Conservation (phyloP, 768 basidiomycete species). For the Lactifluus pinguis region DNA sequence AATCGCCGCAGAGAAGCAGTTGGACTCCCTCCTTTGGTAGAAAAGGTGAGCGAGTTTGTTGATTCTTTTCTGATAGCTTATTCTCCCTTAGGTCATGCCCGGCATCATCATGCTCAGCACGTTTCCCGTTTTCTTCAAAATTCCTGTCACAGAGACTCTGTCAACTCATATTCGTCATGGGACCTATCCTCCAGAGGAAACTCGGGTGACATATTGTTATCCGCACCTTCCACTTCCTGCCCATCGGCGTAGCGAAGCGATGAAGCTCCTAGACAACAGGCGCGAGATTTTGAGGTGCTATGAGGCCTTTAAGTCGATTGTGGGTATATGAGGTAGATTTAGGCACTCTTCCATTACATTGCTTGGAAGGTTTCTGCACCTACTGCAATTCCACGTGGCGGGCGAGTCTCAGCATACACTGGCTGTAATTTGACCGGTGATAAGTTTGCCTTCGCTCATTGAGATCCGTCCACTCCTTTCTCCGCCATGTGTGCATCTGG, state of each 20-base stretch:
- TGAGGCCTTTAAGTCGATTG: slow-evolving; percentile 18
- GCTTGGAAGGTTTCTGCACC: too few relatives aligned
- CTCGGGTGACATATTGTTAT: background rate
- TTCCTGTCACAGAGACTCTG: background rate
- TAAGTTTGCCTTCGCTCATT: too few relatives aligned
- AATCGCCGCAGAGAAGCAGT: background rate
- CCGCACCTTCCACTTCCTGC: slow-evolving; percentile 15
- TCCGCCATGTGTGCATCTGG: too few relatives aligned
- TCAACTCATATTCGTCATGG: background rate
- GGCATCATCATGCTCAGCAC: background rate
- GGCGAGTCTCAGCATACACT: too few relatives aligned
- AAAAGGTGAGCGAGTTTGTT: background rate
- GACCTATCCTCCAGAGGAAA: background rate
- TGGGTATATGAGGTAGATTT: background rate
- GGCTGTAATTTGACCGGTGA: too few relatives aligned
- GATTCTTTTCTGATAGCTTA: background rate
- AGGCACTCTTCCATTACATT: too few relatives aligned
- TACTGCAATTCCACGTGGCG: too few relatives aligned
- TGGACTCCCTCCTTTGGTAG: background rate
- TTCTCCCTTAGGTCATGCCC: background rate
- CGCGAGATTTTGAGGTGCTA: slow-evolving; percentile 11
- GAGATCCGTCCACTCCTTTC: too few relatives aligned
- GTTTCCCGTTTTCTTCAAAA: background rate
- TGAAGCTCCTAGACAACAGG: slow-evolving; percentile 19
- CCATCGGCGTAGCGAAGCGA: slow-evolving; percentile 16